Percentiles rank a stretch among this genome's conserved stretches.
Conservation (phyloP, 495 filamentous ascomycete genomes). For the Tuber microsphaerosporum region DNA sequence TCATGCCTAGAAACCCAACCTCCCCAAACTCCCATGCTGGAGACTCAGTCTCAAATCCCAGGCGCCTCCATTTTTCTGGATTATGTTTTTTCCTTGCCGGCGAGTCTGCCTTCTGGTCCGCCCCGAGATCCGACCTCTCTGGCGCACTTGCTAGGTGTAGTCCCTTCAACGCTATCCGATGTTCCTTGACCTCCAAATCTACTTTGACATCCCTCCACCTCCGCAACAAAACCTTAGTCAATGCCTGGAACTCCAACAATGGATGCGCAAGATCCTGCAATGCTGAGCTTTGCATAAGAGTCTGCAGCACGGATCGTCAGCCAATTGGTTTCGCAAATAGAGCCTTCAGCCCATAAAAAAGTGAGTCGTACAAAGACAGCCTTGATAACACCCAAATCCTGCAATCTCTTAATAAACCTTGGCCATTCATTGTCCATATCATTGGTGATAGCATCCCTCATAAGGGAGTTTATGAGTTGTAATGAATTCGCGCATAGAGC, state of each 20-base stretch:
- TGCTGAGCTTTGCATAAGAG: slow-evolving; percentile 85
- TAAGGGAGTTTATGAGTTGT: slow-evolving; percentile 88
- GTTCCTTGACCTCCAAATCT: slow-evolving; percentile 79
- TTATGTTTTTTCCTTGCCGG: slow-evolving; percentile 60
- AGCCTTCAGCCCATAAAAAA: not conserved
- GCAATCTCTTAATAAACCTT: slow-evolving; percentile 83
- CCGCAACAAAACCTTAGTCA: slow-evolving; percentile 81
- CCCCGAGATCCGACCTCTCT: slow-evolving; percentile 43
- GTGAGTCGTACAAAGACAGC: slow-evolving; percentile 58
- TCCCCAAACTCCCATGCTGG: slow-evolving; percentile 77
- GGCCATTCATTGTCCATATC: slow-evolving; percentile 78
- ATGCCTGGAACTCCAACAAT: slow-evolving; percentile 83
- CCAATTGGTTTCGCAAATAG: slow-evolving; percentile 7
- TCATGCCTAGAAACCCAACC: slow-evolving; percentile 87
- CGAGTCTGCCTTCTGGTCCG: slow-evolving; percentile 40
- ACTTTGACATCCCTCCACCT: slow-evolving; percentile 86
- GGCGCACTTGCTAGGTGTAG: slow-evolving; percentile 77
- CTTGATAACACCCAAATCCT: slow-evolving; percentile 88
- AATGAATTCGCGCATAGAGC: slow-evolving; percentile 92
- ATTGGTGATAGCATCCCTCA: slow-evolving; percentile 84
- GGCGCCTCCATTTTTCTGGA: slow-evolving; percentile 85
- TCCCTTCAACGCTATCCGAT: slow-evolving; percentile 76
- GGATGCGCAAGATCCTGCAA: slow-evolving; percentile 92
- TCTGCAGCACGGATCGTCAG: slow-evolving; percentile 37
- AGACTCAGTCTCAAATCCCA: slow-evolving; percentile 87